Base-by-base conservation (phyloP, 2,329 filamentous ascomycete species). In the Alternaria gaisen region DNA sequence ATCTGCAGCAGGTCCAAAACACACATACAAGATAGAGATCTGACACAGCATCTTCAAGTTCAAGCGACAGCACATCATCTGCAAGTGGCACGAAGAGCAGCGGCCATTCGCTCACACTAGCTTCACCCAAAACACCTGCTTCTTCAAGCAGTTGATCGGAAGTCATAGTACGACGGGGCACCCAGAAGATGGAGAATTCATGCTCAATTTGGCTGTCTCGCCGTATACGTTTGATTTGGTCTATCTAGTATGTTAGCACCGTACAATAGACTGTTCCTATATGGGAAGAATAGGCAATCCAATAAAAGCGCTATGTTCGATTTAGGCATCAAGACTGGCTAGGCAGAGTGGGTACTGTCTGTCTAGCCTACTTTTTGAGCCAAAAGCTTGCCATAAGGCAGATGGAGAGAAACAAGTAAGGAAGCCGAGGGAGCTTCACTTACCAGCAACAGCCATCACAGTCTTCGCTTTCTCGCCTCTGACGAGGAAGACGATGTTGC, bases 181-280 rank as follows among this genome's bases (percentile, higher is more conserved):
- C 91, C 92, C 95, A 98, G 77, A 97, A 94, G 70, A 99, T 91
- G 65, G 94, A 94, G 77, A 98, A 97, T 72, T 99, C 94, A 86
- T 99, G 95, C 68, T 93, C 92, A 47, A 90, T 92, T 73, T 93
- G 91, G 76, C 91, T 94, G 79, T 95, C 93, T 73, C 90, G 91
- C 72, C 94, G 92, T 60, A 98, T 84, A 62, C 92, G 90, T 78
- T 94, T 94, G 71, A 98, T 93, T 83, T 98, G 93, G 70, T 92
- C 94, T 97, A 62, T 75, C 53, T 72, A 44, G 56, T 54, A 67
- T 87, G 82, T 85, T 82, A 84, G 84, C 83, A 82, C 79, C 69
- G 59, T 63, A 67, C 64, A 67, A 71, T 71, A 72, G 69, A 71
- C 59, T 60, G 51, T 56, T 66, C 62, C 68, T 61, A 62, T 66